A percentile compares a stretch with the other conserved stretches of the same genome.
phyloP scores from a whole-genome alignment of 1,139 yeast genomes.

The Yamadazyma buinensis region DNA sequence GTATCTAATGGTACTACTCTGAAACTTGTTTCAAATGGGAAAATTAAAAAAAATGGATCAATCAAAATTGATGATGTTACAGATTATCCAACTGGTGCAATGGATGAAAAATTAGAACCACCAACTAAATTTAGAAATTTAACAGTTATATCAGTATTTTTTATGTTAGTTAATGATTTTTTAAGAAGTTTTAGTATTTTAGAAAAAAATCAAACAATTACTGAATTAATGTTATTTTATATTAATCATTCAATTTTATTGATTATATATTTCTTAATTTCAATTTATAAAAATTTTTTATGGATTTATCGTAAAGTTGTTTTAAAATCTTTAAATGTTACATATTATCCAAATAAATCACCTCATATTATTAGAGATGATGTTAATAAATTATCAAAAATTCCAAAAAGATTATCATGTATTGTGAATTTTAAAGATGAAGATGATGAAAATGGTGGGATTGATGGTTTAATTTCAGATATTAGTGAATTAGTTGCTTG shows the following conservation, averaged over 20 bases:
- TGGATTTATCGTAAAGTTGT: constrained; percentile 51
- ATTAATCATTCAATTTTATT: constrained; percentile 35
- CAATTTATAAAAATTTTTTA: constrained; percentile 51
- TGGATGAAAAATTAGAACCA: constrained; percentile 1
- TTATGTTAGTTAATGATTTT: constrained; percentile 1
- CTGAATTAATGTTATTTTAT: constrained; percentile 6
- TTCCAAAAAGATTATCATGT: constrained; percentile 75
- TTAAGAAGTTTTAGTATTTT: constrained; percentile 1
- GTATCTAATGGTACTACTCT: not conserved
- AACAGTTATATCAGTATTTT: not conserved
- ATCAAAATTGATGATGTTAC: not conserved
- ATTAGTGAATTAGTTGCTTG: constrained; percentile 79
- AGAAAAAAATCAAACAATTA: constrained; percentile 2
- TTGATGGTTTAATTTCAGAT: constrained; percentile 75
- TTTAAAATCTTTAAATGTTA: constrained; percentile 57
- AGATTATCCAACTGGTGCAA: no score
- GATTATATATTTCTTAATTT: constrained; percentile 50
- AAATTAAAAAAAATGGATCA: not conserved
- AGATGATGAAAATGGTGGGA: constrained; percentile 84
- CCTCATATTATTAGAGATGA: constrained; percentile 88
- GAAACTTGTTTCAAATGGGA: not conserved
- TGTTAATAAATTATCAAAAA: constrained; percentile 63
- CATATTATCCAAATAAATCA: constrained; percentile 77
- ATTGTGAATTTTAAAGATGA: constrained; percentile 68
- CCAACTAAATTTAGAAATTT: constrained; percentile 1